Percentiles rank a stretch among this genome's conserved stretches.
phyloP scores from a whole-genome alignment of 495 filamentous ascomycete genomes.

The Terfezia claveryi region DNA sequence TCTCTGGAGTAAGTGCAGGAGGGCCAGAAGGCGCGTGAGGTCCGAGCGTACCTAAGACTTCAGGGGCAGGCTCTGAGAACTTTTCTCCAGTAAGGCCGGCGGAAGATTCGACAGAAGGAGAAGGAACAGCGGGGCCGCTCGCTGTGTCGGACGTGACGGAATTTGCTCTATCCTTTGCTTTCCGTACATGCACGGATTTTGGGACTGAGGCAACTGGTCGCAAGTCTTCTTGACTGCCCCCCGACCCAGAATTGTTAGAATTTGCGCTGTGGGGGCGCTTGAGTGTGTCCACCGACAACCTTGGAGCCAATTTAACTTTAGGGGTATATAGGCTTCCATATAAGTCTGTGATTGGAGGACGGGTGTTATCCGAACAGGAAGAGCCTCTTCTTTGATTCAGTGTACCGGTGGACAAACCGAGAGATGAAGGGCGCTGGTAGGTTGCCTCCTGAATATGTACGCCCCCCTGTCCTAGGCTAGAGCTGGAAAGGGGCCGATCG shows the following conservation, averaged over 20 bases:
- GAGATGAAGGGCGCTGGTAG: not conserved
- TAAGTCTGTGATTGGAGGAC: conserved; percentile 37
- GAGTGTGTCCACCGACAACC: conserved; percentile 48
- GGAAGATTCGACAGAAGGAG: conserved; percentile 27
- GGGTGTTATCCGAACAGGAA: conserved; percentile 41
- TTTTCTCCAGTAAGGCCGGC: conserved; percentile 24
- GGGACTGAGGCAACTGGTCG: conserved; percentile 53
- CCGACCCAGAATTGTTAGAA: conserved; percentile 1
- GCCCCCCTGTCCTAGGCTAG: conserved; percentile 22
- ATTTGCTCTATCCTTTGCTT: conserved; percentile 10
- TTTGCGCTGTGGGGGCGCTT: conserved; percentile 39
- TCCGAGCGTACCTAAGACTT: not conserved
- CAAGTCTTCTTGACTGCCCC: conserved; percentile 26
- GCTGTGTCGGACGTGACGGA: conserved; percentile 10
- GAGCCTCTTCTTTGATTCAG: conserved; percentile 21
- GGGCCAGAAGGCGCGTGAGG: conserved; percentile 23
- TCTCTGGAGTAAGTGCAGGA: conserved; percentile 61
- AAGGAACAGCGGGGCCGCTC: conserved; percentile 17
- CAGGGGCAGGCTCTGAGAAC: not conserved
- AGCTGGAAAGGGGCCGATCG: conserved; percentile 16
- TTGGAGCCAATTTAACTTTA: conserved; percentile 56
- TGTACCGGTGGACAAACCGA: not conserved
- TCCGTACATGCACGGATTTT: conserved; percentile 21
- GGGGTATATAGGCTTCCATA: conserved; percentile 34
- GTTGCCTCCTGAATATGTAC: conserved; percentile 4